These are phyloP conservation scores for Scleromitrula shiraiana DNA, from an alignment of 2,329 filamentous ascomycete species.

Conservation along the genomic window DNA sequence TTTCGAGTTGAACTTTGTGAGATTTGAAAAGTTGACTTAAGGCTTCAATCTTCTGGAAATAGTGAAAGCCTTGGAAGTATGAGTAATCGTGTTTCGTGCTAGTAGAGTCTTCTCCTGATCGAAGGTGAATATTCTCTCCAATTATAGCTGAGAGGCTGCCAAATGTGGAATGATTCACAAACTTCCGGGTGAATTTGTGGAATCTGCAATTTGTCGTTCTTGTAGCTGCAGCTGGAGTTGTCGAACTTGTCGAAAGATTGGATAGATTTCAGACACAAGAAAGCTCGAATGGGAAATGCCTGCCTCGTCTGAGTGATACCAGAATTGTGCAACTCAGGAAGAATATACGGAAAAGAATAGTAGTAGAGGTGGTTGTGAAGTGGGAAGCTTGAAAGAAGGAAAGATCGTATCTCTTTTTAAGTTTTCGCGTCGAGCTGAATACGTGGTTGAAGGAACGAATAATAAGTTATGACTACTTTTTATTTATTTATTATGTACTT, in stretches of 20 bases:
- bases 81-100: neutral
- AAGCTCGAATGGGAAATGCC: neutral
- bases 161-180: slow-evolving; percentile 5
- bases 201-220: slow-evolving; percentile 2
- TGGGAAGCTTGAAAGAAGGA: neutral
- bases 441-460: slow-evolving; percentile 2
- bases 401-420: neutral
- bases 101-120: neutral
- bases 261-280: slow-evolving; percentile 4
- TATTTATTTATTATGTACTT: neutral
- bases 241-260: neutral
- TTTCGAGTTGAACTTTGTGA: neutral
- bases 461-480: neutral
- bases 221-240: neutral
- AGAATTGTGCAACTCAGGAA: neutral
- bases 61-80: neutral
- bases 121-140: neutral
- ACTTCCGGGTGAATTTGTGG: neutral
- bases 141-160: neutral
- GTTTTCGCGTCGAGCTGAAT: neutral
- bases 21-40: neutral
- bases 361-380: neutral
- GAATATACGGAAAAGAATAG: neutral
- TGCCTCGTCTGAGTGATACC: neutral
- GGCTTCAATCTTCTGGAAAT: neutral